Evolutionary conservation across 1,284 basidiomycete genomes (phyloP), one percentile per base, ranked within the genome.

Genomic region (Moesziomyces sp.): DNA sequence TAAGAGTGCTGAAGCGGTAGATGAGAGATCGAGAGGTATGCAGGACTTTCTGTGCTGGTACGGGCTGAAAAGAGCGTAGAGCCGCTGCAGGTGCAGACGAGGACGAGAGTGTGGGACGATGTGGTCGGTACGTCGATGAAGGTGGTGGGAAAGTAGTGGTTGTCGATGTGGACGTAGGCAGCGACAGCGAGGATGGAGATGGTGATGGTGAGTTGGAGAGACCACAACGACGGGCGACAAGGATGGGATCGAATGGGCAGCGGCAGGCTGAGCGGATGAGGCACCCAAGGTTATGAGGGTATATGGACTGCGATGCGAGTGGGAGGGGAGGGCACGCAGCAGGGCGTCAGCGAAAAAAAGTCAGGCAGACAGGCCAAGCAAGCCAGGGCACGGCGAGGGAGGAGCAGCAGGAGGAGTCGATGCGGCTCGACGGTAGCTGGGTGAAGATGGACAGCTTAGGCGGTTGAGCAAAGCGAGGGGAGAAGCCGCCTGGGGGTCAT

Each of bases 281-380:
- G 30, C 30, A 33, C 30, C 38, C 38, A 40, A 18, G 63, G 59
- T 58, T 65, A 59, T 58, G 56, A 66, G 50, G 48, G 13, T 35
- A 58, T 7, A 43, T 65, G 23, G 52, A 51, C 14, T 21, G 30
- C 23, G 33, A 24, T 28, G 16, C 35, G 13, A 33, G 9, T 45
- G 52, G 48, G 30, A 28, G 26, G 14, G 16, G 46, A 35, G 50
- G 46, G 30, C 44, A 58, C 51, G 55, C 62, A 52, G 42, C 56
- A 58, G 52, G 62, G 26, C 42, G 55, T 11, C 14, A 42, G 44
- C 18, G 42, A 26, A 42, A 35, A 21, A 33, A 49, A 46, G 21
- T 21, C 21, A 21, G 21, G 21, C 21, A 21, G 51, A 19, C n/a
- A 46, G 57, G 33, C 5, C 18, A 21, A 21, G 48, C 21, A 19